Conservation (phyloP, 768 basidiomycete genomes). For the Daedaleopsis nitida region DNA sequence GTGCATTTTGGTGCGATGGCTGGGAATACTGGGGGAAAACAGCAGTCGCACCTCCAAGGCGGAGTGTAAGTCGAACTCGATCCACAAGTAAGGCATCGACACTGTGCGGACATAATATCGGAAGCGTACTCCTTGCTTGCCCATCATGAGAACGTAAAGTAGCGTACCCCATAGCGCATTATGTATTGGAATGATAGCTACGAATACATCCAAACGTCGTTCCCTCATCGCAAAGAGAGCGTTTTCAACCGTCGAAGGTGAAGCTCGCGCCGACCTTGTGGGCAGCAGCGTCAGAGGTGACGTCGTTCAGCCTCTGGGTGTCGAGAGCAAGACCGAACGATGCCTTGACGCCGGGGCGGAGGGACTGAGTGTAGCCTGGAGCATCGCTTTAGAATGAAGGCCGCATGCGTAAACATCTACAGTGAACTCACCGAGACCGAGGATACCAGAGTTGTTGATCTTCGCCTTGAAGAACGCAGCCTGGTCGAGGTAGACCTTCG, state of each 20-base stretch:
- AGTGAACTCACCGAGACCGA: conserved; percentile 65
- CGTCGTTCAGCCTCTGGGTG: conserved; percentile 87
- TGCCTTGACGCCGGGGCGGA: conserved; percentile 92
- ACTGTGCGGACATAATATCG: no score
- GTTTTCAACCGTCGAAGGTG: conserved; percentile 57
- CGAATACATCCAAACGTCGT: conserved; percentile 16
- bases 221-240: not conserved
- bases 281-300: conserved; percentile 55
- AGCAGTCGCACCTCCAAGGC: no score
- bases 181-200: conserved; percentile 20
- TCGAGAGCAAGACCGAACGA: conserved; percentile 95
- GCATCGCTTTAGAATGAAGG: not conserved
- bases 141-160: not conserved
- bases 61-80: no score
- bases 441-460: conserved; percentile 95
- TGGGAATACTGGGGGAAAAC: no score
- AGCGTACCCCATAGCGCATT: conserved; percentile 13
- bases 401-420: not conserved
- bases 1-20: no score
- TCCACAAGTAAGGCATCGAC: no score
- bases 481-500: conserved; percentile 88
- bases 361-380: conserved; percentile 85
- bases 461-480: conserved; percentile 97
- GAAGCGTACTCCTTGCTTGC: not conserved
- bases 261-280: conserved; percentile 85